Conservation (phyloP, 2,329 filamentous ascomycete genomes). For the Aspergillus phoenicis region DNA sequence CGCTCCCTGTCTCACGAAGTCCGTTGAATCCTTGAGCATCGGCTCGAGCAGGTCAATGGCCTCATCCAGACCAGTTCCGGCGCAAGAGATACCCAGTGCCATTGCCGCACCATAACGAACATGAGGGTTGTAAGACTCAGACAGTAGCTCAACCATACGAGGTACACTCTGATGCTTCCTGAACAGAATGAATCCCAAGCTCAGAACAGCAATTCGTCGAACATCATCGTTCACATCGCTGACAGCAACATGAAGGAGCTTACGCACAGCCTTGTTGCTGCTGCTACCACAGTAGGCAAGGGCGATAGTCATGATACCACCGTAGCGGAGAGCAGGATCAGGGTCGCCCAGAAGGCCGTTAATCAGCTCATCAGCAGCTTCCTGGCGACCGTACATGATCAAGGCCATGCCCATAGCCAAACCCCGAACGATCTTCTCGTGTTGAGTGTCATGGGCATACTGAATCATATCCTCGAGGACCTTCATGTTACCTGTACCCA, state of each 20-base stretch:
- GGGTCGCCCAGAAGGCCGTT: slow-evolving; percentile 91
- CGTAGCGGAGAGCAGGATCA: slow-evolving; percentile 90
- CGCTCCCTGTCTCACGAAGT: slow-evolving; percentile 96
- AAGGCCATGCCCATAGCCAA: slow-evolving; percentile 95
- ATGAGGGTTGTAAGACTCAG: slow-evolving; percentile 98
- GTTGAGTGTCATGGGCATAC: slow-evolving; percentile 95
- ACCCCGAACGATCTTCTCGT: slow-evolving; percentile 98
- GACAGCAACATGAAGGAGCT: slow-evolving; percentile 91
- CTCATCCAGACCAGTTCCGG: slow-evolving; percentile 92
- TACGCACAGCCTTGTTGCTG: slow-evolving; percentile 97
- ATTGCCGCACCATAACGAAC: slow-evolving; percentile 97
- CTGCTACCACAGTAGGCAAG: slow-evolving; percentile 95
- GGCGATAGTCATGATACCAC: slow-evolving; percentile 98
- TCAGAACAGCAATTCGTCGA: slow-evolving; percentile 93
- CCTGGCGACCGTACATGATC: slow-evolving; percentile 96
- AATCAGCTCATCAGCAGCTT: slow-evolving; percentile 91
- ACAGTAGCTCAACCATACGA: slow-evolving; percentile 96
- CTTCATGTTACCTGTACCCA: slow-evolving; percentile 93
- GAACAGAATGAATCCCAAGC: slow-evolving; percentile 97
- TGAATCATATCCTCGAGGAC: slow-evolving; percentile 96
- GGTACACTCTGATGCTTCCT: slow-evolving; percentile 95
- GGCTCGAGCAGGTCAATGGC: slow-evolving; percentile 95
- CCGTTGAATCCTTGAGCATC: slow-evolving; percentile 99
- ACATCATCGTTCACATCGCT: slow-evolving; percentile 99
- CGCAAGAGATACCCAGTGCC: slow-evolving; percentile 97